Evolutionary conservation across 2,329 filamentous ascomycete genomes (phyloP).

Genomic region (Dactylellina leptospora): DNA sequence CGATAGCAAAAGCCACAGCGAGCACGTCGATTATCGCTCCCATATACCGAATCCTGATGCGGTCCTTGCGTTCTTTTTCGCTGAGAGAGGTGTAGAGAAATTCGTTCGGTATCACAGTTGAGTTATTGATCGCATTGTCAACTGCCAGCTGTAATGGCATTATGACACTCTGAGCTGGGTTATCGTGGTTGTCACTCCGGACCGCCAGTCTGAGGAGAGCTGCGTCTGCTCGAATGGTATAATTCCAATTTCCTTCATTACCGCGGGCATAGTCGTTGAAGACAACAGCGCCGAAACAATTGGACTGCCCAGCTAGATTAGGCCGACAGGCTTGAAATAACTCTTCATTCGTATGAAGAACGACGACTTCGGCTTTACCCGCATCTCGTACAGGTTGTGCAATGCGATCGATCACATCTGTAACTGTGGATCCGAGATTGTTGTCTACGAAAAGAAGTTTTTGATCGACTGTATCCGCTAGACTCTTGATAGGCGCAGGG

Average conservation of each 20-base stretch:
- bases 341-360: slow-evolving; percentile 71
- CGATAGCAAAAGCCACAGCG: slow-evolving; percentile 79
- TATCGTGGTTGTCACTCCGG: slow-evolving; percentile 68
- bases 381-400: slow-evolving; percentile 45
- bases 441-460: slow-evolving; percentile 79
- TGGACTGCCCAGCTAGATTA: slow-evolving; percentile 72
- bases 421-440: slow-evolving; percentile 63
- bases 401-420: slow-evolving; percentile 54
- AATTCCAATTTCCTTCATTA: slow-evolving; percentile 76
- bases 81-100: slow-evolving; percentile 80
- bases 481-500: slow-evolving; percentile 70
- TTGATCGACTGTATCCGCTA: slow-evolving; percentile 69
- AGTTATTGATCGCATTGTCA: slow-evolving; percentile 73
- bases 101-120: slow-evolving; percentile 66
- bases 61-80: slow-evolving; percentile 70
- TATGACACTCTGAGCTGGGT: slow-evolving; percentile 79
- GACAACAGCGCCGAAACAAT: slow-evolving; percentile 76
- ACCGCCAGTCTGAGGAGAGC: slow-evolving; percentile 62
- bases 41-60: slow-evolving; percentile 68
- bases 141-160: slow-evolving; percentile 79
- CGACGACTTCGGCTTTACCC: slow-evolving; percentile 57
- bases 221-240: slow-evolving; percentile 80
- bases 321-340: slow-evolving; percentile 72
- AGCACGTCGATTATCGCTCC: slow-evolving; percentile 77
- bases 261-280: slow-evolving; percentile 79